Evolutionary conservation across 169 alveolate species (phyloP), one percentile per base, ranked within the genome.

Genomic region (Eimeria zaria): DNA sequence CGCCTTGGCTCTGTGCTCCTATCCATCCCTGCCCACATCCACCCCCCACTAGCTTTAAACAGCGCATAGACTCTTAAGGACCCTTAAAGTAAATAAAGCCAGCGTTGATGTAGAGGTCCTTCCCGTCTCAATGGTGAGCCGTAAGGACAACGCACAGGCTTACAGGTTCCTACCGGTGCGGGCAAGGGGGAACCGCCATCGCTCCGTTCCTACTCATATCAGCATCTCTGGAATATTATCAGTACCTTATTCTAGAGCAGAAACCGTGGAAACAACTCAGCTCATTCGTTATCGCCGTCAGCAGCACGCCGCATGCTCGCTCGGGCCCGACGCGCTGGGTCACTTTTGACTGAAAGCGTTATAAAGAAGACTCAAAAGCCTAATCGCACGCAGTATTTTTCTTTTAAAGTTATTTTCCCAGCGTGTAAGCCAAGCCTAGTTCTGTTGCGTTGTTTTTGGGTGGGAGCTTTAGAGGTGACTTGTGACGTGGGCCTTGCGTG

Each of bases 401-500:
- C 78, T 69, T 69, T 69, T 69, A 48, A 33, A 33, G 9, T 33
- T 33, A 33, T 9, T 33, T 0, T 33, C 24, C 78, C 22, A 69
- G 48, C 27, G 2, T 5, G 2, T 9, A 69, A 5, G n/a, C 48
- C 48, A 30, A 69, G 33, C 12, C 48, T 33, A 1, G 27, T 0
- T 33, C 2, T 69, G 78, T 7, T 22, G 27, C 9, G 48, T 33
- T 22, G 24, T 33, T 69, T 69, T 33, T 48, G n/a, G 48, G 78
- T 33, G 78, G n/a, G 48, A 67, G 14, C 62, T 12, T 33, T 74
- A 36, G 53, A 44, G 11, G 36, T 16, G 16, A 74, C 20, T 41
- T 12, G 85, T 36, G 85, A 24, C 62, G 36, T 74, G 62, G 85
- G 85, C 85, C 39, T 74, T 44, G 60, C 0, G 62, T 41, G 85